These are phyloP conservation scores for Colletotrichum tropicicola DNA, from an alignment of 2,329 filamentous ascomycete genomes.

Conservation along the genomic window DNA sequence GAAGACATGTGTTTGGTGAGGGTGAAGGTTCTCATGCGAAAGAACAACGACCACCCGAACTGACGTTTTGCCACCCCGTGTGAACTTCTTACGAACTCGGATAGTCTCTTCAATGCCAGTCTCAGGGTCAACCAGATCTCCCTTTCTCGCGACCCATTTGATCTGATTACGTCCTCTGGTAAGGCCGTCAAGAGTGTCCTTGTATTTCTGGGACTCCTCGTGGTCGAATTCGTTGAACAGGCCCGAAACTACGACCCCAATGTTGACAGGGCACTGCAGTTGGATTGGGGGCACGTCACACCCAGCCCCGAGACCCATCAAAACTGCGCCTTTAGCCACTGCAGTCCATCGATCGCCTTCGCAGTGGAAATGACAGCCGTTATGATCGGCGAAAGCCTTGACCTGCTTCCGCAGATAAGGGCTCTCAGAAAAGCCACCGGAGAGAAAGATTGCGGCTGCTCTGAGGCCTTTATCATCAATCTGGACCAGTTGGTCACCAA, in stretches of 20 bases:
- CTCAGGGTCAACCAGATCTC: conserved; percentile 27
- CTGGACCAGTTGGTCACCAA: conserved; percentile 14
- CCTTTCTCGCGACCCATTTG: conserved; percentile 30
- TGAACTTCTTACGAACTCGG: conserved; percentile 11
- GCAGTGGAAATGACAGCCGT: conserved; percentile 15
- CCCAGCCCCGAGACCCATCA: conserved; percentile 29
- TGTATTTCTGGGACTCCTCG: conserved; percentile 18
- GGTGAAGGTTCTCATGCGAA: neutral
- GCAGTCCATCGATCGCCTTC: conserved; percentile 31
- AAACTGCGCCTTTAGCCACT: conserved; percentile 27
- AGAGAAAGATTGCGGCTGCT: conserved; percentile 28
- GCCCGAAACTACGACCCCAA: neutral
- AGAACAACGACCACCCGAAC: conserved; percentile 22
- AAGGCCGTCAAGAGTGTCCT: conserved; percentile 20
- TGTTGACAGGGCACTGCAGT: conserved; percentile 10
- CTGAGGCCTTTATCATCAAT: neutral
- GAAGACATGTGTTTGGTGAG: neutral
- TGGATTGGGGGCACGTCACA: conserved; percentile 21
- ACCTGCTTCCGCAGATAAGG: conserved; percentile 29
- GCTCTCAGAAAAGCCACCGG: conserved; percentile 32
- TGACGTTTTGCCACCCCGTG: neutral
- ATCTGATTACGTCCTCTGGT: conserved; percentile 21
- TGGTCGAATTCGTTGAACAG: neutral
- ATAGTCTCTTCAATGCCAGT: conserved; percentile 3
- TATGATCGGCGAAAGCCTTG: neutral